phyloP scores from a whole-genome alignment of 2,329 filamentous ascomycete genomes.

The Teratosphaeriaceae sp. region DNA sequence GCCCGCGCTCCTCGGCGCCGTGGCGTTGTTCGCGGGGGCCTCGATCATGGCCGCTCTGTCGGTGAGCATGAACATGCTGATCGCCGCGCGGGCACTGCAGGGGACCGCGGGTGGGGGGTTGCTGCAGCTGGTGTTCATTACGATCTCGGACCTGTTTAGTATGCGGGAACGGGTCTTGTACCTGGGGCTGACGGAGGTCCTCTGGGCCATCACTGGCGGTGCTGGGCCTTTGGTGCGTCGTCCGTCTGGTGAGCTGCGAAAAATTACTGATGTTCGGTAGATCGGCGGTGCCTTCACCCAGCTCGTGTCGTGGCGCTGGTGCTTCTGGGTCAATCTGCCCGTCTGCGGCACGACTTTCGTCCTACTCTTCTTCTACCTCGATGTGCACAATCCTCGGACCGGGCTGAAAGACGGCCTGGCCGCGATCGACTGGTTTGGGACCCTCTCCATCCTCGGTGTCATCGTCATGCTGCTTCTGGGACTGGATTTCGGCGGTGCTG shows the following conservation, averaged over 20 bases:
- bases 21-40: slow-evolving; percentile 43
- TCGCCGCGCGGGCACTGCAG: slow-evolving; percentile 48
- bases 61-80: slow-evolving; percentile 45
- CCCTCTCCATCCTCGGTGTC: slow-evolving; percentile 44
- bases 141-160: slow-evolving; percentile 51
- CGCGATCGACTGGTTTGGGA: slow-evolving; percentile 51
- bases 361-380: slow-evolving; percentile 46
- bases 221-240: slow-evolving; percentile 40
- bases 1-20: slow-evolving; percentile 43
- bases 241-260: too few relatives aligned
- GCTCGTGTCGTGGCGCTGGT: slow-evolving; percentile 45
- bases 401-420: slow-evolving; percentile 41
- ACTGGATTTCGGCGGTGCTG: slow-evolving; percentile 48
- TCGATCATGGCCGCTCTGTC: slow-evolving; percentile 46
- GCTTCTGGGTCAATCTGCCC: slow-evolving; percentile 51
- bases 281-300: slow-evolving; percentile 47
- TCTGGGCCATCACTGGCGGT: slow-evolving; percentile 50
- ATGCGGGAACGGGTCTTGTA: slow-evolving; percentile 35
- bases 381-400: slow-evolving; percentile 50
- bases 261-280: background rate
- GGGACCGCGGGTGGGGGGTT: slow-evolving; percentile 50
- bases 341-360: slow-evolving; percentile 44
- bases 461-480: slow-evolving; percentile 48
- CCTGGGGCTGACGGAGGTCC: slow-evolving; percentile 45
- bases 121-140: slow-evolving; percentile 47